phyloP scores from a whole-genome alignment of 2,329 filamentous ascomycete genomes.

The Beauveria medogensis region DNA sequence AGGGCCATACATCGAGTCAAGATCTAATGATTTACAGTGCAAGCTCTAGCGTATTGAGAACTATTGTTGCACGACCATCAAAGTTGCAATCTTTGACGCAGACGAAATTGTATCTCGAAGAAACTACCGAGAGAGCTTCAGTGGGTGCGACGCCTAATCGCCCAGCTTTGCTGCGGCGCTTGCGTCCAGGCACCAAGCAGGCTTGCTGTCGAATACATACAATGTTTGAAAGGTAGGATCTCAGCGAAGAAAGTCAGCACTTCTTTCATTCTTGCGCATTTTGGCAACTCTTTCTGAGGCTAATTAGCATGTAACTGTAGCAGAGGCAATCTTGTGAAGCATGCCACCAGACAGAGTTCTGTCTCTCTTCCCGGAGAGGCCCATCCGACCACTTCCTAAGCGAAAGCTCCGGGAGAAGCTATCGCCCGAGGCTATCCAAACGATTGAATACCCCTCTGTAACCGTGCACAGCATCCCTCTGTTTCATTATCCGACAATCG shows the following conservation, averaged over 20 bases:
- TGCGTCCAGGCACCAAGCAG: slow-evolving; percentile 14
- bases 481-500: slow-evolving; percentile 55
- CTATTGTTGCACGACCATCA: not conserved
- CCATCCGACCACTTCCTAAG: slow-evolving; percentile 87
- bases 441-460: slow-evolving; percentile 73
- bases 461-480: slow-evolving; percentile 64
- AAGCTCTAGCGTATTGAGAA: not conserved
- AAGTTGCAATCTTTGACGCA: not conserved
- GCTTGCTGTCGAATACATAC: slow-evolving; percentile 17
- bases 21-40: not conserved
- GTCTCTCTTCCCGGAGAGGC: slow-evolving; percentile 76
- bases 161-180: slow-evolving; percentile 13
- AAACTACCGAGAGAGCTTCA: not conserved
- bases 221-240: slow-evolving; percentile 37
- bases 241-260: slow-evolving; percentile 5
- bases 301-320: slow-evolving; percentile 16
- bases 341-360: slow-evolving; percentile 72
- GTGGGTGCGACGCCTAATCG: not conserved
- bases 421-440: slow-evolving; percentile 73
- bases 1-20: not conserved
- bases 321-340: slow-evolving; percentile 29
- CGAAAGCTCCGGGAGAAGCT: slow-evolving; percentile 80
- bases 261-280: not conserved
- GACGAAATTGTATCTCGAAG: not conserved
- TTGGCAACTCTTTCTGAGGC: slow-evolving; percentile 15